Base-by-base conservation (phyloP, 116 monocot species). In the Papilionanthe hybrid region DNA sequence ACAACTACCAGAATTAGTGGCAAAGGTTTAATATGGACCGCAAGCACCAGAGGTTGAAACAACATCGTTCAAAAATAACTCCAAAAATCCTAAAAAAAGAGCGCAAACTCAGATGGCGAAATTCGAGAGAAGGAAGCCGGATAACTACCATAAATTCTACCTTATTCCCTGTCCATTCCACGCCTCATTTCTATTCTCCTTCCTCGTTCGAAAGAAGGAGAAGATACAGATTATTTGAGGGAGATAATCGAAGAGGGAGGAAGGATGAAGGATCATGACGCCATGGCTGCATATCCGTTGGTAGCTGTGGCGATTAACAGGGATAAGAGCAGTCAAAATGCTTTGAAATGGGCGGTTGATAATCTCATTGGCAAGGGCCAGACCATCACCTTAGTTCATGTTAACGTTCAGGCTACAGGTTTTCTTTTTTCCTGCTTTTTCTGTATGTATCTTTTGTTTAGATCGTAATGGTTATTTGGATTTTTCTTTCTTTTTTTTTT, bases 331-430 rank as follows among this genome's bases (percentile, higher is more conserved):
- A 83, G 83, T 77, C 82, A 82, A 22, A 69, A 32, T 27, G 82
- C 82, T 48, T 53, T 82, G 77, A 82, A 82, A 69, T 82, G 82
- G 82, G 55, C 82, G 17, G 30, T 82, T 18, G 82, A 82, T 8
- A 77, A 82, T 17, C 82, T 82, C 47, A 28, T 77, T 4, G 5
- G 53, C 49, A 82, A 63, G 20, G 77, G 77, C 28, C 77, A 82
- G 37, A 71, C 71, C 48, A 48, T 82, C 50, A 82, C 69, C 50
- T 68, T 82, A 12, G 77, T 82, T 42, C 82, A 82, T 42, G 82
- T 82, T 63, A 68, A 82, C 47, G 9, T 42, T 42, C 75, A 50
- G 25, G 44, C 73, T 44, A 4, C 73, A 73, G 73, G 73, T 73
- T 9, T 73, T 44, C 6, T 5, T 69, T 69, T 12, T 15, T 69